Base-by-base conservation (phyloP, 2,329 filamentous ascomycete genomes). In the Fusarium globosum region DNA sequence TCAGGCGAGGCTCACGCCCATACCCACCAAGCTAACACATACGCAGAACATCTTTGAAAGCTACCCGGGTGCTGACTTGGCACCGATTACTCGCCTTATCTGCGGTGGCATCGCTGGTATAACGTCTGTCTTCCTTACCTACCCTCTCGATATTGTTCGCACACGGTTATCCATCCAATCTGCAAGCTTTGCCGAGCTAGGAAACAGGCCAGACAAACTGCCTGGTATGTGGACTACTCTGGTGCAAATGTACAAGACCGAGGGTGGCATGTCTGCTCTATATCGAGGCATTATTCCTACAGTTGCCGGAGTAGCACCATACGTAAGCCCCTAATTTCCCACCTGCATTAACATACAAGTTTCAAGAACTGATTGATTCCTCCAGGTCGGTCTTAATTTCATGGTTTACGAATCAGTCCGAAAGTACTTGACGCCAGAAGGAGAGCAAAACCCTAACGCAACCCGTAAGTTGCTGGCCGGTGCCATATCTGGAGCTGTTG, bases 91-190 rank as follows among this genome's bases (percentile, higher is more conserved):
- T 72, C 92, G 96, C 62, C 88, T 99, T 11, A 79, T 94, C n/a
- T 98, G 96, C 79, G 96, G 96, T 82, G 96, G 95, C 46, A 85
- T 94, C 61, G 96, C 96, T 28, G 96, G 96, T 69, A 94, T 99
- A 79, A 99, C 96, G 4, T 99, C 96, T 16, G 96, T 99, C 66
- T 93, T 94, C 67, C 92, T 93, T 79, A 99, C 96, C 57, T 99
- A 99, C 82, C 96, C 96, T 20, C 92, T 99, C 75, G 96, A 99
- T 80, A 99, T 99, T 79, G 96, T 98, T 68, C 94, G 96, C 70
- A 99, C 96, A 28, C 92, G 96, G 45, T 86, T 99, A 55, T 98
- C 96, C 13, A 98, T 99, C 88, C 96, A 99, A 82, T 95, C 95
- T 7, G 96, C 96, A n/a, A 98, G 96, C 10, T 98, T 99, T 82